Evolutionary conservation across 192 early-diverging fungal species (phyloP), one percentile per base, ranked within the genome.

Genomic region (Diversispora eburnea): DNA sequence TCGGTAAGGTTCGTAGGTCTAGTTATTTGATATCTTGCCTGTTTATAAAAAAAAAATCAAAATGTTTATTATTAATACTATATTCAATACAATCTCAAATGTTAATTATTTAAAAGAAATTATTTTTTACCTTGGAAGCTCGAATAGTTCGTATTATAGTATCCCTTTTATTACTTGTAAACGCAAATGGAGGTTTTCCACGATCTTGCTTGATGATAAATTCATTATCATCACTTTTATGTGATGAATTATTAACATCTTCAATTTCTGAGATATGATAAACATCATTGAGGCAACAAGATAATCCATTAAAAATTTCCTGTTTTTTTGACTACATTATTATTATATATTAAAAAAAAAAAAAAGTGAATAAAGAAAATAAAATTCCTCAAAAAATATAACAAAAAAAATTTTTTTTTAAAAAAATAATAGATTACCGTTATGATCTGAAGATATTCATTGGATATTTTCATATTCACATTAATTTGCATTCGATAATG

Each of bases 221-320:
- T 67, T 95, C 88, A 72, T 87, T 86, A 25, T 85, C 81, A 57
- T 86, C 81, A 5, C 88, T 88, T 17, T 84, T 79, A 57, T 87
- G 84, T 8, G 75, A 80, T 9, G 79, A 79, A 55, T 83, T 78
- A 45, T 83, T 80, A 47, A 92, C 75, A 55, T 94, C 93, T 1
- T 88, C 80, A 56, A 96, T 84, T 56, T 94, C 94, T 5, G 87
- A 85, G 42, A 96, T 92, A 65, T 92, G 91, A 76, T 88, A 92
- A 17, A 95, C 90, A 75, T 98, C 95, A 72, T 95, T 94, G 60
- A 92, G 85, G 66, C 87, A 83, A 39, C 88, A 88, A 73, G 78
- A 87, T 63, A 91, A 78, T 15, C 89, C 91, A 72, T 87, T 83
- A 25, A 95, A 75, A 20, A 88, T 80, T 61, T 96, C 93, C 75